Evolutionary conservation across 23 red algal species (phyloP).

Genomic region (Chondrus crispus): DNA sequence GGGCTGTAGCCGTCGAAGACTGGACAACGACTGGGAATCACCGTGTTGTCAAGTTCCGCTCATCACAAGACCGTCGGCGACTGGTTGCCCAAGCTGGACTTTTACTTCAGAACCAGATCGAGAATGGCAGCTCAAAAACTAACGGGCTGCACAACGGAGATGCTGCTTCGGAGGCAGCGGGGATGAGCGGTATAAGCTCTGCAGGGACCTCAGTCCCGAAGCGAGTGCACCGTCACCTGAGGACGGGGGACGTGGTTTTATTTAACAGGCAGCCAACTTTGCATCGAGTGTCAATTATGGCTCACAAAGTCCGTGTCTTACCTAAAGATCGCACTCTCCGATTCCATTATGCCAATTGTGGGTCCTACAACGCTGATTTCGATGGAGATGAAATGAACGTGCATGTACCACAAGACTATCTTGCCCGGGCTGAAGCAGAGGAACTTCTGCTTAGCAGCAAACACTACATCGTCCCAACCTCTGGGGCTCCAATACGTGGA

Average conservation of each 20-base stretch:
- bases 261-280: slow-evolving; percentile 97
- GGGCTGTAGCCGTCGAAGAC: slow-evolving; percentile 83
- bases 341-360: slow-evolving; percentile 98
- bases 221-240: slow-evolving; percentile 90
- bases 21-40: slow-evolving; percentile 29
- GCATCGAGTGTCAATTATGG: slow-evolving; percentile 95
- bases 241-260: slow-evolving; percentile 90
- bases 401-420: slow-evolving; percentile 92
- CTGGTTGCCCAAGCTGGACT: slow-evolving; percentile 34
- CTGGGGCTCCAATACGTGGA: slow-evolving; percentile 85
- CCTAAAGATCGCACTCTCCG: slow-evolving; percentile 88
- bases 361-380: slow-evolving; percentile 99
- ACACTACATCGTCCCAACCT: slow-evolving; percentile 94
- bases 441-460: slow-evolving; percentile 64
- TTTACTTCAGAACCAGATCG: slow-evolving; percentile 19
- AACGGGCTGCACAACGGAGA: slow-evolving; percentile 19
- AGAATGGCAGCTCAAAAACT: background rate
- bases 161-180: background rate
- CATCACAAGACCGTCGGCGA: background rate
- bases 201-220: slow-evolving; percentile 32
- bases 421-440: slow-evolving; percentile 77
- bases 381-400: slow-evolving; percentile 99
- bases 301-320: slow-evolving; percentile 87
- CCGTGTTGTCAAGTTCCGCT: slow-evolving; percentile 15
- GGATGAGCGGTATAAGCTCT: background rate